These are phyloP conservation scores for Pythium aphanidermatum DNA, from an alignment of 352 stramenopile genomes.

Conservation along the genomic window DNA sequence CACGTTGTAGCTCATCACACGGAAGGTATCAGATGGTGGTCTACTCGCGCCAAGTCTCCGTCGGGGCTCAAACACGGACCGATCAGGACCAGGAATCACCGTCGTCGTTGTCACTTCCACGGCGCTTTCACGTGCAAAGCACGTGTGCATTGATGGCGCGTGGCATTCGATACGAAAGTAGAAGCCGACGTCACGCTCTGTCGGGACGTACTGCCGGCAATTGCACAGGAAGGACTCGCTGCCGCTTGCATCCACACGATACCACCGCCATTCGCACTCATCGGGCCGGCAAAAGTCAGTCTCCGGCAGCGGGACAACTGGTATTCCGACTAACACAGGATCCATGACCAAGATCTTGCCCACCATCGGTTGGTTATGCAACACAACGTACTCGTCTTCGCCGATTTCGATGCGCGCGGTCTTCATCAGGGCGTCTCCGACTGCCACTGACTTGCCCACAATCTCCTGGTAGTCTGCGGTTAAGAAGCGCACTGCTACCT, in stretches of 20 bases:
- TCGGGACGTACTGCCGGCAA: conserved; percentile 34
- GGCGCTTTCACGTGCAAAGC: conserved; percentile 33
- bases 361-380: conserved; percentile 63
- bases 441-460: conserved; percentile 18
- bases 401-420: conserved; percentile 41
- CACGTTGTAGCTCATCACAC: conserved; percentile 83
- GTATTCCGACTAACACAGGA: conserved; percentile 40
- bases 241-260: conserved; percentile 23
- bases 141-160: conserved; percentile 27
- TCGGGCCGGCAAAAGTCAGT: conserved; percentile 59
- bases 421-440: conserved; percentile 42
- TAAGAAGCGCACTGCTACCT: conserved; percentile 41
- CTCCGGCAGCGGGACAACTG: conserved; percentile 36
- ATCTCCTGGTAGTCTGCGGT: conserved; percentile 29
- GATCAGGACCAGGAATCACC: conserved; percentile 39
- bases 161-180: conserved; percentile 51
- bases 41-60: conserved; percentile 14
- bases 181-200: conserved; percentile 29
- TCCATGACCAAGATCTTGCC: conserved; percentile 33
- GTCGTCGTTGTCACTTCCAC: conserved; percentile 24
- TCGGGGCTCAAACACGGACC: conserved; percentile 43
- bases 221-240: conserved; percentile 10
- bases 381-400: conserved; percentile 31
- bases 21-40: conserved; percentile 26
- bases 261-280: conserved; percentile 63